phyloP scores from a whole-genome alignment of 1,139 yeast species.

The Pichia sp. region DNA sequence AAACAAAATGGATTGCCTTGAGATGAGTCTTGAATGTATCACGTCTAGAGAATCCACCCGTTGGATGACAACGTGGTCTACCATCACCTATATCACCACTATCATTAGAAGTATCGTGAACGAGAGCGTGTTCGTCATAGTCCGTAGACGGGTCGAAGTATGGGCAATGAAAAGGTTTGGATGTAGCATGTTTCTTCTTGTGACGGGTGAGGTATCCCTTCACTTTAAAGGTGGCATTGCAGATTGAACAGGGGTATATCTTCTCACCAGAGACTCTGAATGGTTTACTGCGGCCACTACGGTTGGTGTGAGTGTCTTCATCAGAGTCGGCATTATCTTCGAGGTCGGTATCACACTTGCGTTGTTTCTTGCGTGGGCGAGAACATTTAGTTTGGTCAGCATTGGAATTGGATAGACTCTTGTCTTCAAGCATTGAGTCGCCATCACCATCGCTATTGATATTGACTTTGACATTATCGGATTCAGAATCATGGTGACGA shows the following conservation, averaged over 20 bases:
- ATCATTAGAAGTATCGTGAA: slow-evolving; percentile 3
- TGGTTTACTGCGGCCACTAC: no score
- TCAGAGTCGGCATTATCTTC: no score
- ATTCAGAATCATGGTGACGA: no score
- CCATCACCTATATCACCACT: background rate
- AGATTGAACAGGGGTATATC: slow-evolving; percentile 32
- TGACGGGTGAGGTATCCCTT: slow-evolving; percentile 52
- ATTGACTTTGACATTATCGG: no score
- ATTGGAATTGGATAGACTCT: no score
- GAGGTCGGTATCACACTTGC: no score
- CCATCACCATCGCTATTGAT: no score
- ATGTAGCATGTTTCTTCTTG: slow-evolving; percentile 42
- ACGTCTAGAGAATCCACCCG: slow-evolving; percentile 52
- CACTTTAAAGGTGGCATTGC: slow-evolving; percentile 45
- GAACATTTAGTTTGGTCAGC: no score
- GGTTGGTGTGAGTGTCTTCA: no score
- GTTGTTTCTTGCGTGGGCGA: background rate
- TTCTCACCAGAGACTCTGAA: no score
- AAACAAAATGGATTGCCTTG: slow-evolving; percentile 50
- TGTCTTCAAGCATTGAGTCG: no score
- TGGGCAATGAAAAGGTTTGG: slow-evolving; percentile 50
- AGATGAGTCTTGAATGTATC: slow-evolving; percentile 54
- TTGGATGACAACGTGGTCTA: slow-evolving; percentile 43
- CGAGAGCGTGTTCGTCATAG: slow-evolving; percentile 26
- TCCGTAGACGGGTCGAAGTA: slow-evolving; percentile 23